A percentile compares a stretch with the other conserved stretches of the same genome.
Conservation (phyloP, 352 stramenopile species). For the Blastocystis hominis region DNA sequence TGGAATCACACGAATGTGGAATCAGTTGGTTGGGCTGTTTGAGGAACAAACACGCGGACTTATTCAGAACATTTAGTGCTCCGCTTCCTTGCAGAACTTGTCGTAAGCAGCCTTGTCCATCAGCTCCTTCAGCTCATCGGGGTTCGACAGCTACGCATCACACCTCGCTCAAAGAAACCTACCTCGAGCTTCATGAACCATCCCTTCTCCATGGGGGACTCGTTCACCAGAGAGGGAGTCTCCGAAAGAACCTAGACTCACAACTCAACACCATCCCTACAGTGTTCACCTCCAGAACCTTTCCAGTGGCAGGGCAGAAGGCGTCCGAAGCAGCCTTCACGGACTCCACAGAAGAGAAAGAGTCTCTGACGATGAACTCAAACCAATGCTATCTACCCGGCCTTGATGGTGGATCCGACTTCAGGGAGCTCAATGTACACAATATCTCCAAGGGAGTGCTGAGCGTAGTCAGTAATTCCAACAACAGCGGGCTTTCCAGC, state of each 20-base stretch:
- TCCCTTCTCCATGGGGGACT: slow-evolving; percentile 59
- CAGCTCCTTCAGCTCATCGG: slow-evolving; percentile 55
- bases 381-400: neutral
- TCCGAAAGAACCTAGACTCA: slow-evolving; percentile 48
- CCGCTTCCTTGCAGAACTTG: slow-evolving; percentile 59
- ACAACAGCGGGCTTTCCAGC: slow-evolving; percentile 63
- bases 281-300: slow-evolving; percentile 84
- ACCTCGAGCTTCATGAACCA: slow-evolving; percentile 61
- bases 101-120: slow-evolving; percentile 60
- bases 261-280: neutral
- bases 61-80: slow-evolving; percentile 53
- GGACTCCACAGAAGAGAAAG: slow-evolving; percentile 90
- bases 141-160: slow-evolving; percentile 56
- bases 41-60: neutral
- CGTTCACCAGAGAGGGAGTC: slow-evolving; percentile 59
- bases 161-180: neutral
- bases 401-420: slow-evolving; percentile 78
- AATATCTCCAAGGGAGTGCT: slow-evolving; percentile 87
- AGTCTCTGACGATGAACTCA: slow-evolving; percentile 67
- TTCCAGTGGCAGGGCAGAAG: slow-evolving; percentile 82
- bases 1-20: no score
- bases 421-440: slow-evolving; percentile 91
- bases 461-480: slow-evolving; percentile 92
- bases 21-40: slow-evolving; percentile 3
- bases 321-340: slow-evolving; percentile 90